These are phyloP conservation scores for Leucoagaricus sp. DNA, from an alignment of 1,284 basidiomycete genomes.

Conservation along the genomic window DNA sequence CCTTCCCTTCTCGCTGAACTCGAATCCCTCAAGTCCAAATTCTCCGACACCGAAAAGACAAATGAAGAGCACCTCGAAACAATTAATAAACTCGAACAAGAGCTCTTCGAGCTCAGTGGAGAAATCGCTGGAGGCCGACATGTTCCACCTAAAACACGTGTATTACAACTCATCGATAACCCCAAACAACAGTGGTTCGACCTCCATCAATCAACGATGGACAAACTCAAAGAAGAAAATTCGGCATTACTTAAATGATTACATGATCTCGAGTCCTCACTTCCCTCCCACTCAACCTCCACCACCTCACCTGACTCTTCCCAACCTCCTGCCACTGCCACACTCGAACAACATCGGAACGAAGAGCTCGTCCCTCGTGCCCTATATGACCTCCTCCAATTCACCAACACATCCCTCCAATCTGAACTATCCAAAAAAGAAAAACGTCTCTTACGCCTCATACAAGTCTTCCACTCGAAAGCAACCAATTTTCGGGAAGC, in stretches of 20 bases:
- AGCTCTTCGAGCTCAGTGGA: conserved; percentile 72
- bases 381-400: conserved; percentile 66
- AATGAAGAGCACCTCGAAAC: conserved; percentile 22
- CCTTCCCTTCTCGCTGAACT: conserved; percentile 51
- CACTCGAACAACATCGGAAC: conserved; percentile 11
- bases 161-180: conserved; percentile 72
- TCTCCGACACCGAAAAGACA: too few species aligned
- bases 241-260: conserved; percentile 62
- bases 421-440: conserved; percentile 69
- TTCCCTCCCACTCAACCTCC: background rate
- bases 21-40: conserved; percentile 37
- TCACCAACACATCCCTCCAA: conserved; percentile 64
- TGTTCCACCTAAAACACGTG: conserved; percentile 68
- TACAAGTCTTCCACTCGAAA: conserved; percentile 78
- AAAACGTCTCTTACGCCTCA: conserved; percentile 71
- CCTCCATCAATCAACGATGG: conserved; percentile 64
- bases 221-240: conserved; percentile 76
- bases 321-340: background rate
- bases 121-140: conserved; percentile 80
- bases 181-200: conserved; percentile 77
- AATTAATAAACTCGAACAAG: conserved; percentile 54
- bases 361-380: conserved; percentile 60
- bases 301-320: background rate
- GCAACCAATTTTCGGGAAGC: conserved; percentile 82
- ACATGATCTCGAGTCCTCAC: conserved; percentile 49